Evolutionary conservation across 805 yeast species (phyloP), one percentile per base, ranked within the genome.

Genomic region (Myxozyma melibiosi): DNA sequence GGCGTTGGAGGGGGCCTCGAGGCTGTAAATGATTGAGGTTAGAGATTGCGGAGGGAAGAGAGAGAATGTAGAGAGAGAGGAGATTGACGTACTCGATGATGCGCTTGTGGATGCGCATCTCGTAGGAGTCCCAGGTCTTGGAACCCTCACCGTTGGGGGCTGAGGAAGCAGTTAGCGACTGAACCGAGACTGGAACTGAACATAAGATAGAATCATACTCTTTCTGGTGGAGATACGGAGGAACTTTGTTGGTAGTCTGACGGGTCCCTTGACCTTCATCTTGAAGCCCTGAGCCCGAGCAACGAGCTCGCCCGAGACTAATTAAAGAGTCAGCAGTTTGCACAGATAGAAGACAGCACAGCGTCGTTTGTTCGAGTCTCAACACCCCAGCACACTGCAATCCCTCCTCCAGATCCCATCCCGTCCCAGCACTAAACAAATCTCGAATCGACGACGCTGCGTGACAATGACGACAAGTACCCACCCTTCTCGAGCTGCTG

Each of bases 121-220:
- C 99, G 80, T 85, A 94, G 73, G 95, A 83, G 78, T 94, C 99
- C 97, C 97, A 94, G 74, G 99, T 94, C 92, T 94, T 94, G 73
- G 99, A 94, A 94, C 99, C 99, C 84, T 94, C 97, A 94, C 99
- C 99, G 80, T 95, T 95, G 76, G 99, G 99, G 76, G 99, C 57
- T 56, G 39, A 33, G 18, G 7, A 27, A 14, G 18, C 20, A 5
- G 58, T 50, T 35, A 54, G 40, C 47, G 27, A 28, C 14, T 13
- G 35, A 18, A 14, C 35, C 22, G 14, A 24, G n/a, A 25, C 14
- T 27, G 20, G 13, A 3, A 14, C 13, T 4, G 18, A 9, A 6
- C 4, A 18, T 28, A 27, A 13, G 9, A 18, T 20, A 14, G 14
- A 27, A 37, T 11, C 60, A 16, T 20, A 46, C 57, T 88, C 91